A percentile compares a stretch with the other conserved stretches of the same genome.
Evolutionary conservation across 306 rosid genomes (phyloP).

Genomic region (Albizia julibrissin): DNA sequence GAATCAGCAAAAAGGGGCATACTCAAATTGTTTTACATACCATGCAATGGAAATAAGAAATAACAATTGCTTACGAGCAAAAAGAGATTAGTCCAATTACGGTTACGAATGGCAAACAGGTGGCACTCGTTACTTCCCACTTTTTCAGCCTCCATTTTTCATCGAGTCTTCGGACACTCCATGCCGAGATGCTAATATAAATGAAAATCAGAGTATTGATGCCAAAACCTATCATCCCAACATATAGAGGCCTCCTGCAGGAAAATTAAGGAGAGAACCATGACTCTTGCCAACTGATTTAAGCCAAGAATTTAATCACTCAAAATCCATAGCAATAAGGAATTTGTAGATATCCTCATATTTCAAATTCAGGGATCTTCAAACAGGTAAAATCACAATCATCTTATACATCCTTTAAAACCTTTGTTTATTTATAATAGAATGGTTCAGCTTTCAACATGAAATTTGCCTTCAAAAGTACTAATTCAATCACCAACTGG

Average conservation of each 20-base stretch:
- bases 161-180: constrained; percentile 77
- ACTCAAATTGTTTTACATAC: not conserved
- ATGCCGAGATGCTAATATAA: constrained; percentile 75
- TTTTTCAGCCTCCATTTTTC: constrained; percentile 89
- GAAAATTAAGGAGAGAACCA: constrained; percentile 32
- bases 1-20: constrained; percentile 39
- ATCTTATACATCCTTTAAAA: constrained; percentile 19
- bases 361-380: constrained; percentile 31
- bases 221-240: constrained; percentile 82
- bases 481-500: not conserved
- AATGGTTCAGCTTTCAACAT: not conserved
- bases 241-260: constrained; percentile 89
- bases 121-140: constrained; percentile 79
- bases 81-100: constrained; percentile 80
- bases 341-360: constrained; percentile 29
- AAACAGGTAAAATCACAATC: constrained; percentile 25
- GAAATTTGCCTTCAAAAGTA: constrained; percentile 9
- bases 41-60: constrained; percentile 14
- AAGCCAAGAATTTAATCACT: constrained; percentile 22
- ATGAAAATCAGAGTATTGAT: constrained; percentile 71
- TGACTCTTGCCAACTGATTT: constrained; percentile 26
- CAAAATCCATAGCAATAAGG: constrained; percentile 8
- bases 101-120: constrained; percentile 79
- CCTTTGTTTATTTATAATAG: not conserved
- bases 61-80: constrained; percentile 69